Evolutionary conservation across 2,329 filamentous ascomycete genomes (phyloP).

Genomic region (Fusarium xyrophilum): DNA sequence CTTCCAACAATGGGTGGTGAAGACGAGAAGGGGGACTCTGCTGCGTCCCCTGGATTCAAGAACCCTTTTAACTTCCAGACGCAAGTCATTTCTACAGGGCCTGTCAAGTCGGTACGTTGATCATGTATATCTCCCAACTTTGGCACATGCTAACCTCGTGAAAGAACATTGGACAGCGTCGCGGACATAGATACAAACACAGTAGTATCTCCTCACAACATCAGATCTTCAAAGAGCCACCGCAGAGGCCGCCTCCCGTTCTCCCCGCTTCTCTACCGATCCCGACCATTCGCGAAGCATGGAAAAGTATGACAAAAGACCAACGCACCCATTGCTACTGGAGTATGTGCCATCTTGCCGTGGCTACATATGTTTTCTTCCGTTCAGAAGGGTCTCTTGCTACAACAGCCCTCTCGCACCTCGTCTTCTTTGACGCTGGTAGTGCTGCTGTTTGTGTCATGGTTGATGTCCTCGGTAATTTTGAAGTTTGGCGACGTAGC

Average conservation of each 20-base stretch:
- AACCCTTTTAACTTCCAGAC: constrained; percentile 97
- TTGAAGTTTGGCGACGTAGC: constrained; percentile 95
- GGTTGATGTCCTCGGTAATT: constrained; percentile 93
- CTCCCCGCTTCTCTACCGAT: constrained; percentile 91
- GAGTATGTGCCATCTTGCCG: constrained; percentile 85
- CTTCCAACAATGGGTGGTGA: constrained; percentile 30
- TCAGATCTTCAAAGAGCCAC: constrained; percentile 94
- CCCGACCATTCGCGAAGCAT: constrained; percentile 86
- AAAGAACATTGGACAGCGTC: constrained; percentile 86
- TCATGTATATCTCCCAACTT: not conserved
- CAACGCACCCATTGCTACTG: constrained; percentile 85
- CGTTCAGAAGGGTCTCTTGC: constrained; percentile 85
- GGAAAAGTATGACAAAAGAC: constrained; percentile 86
- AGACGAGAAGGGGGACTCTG: constrained; percentile 19
- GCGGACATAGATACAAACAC: constrained; percentile 97
- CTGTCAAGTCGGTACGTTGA: constrained; percentile 74
- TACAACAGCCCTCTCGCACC: constrained; percentile 88
- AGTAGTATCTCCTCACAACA: constrained; percentile 87
- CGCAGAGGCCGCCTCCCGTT: constrained; percentile 82
- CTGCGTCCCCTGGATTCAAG: constrained; percentile 44
- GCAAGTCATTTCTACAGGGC: constrained; percentile 74
- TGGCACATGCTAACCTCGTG: constrained; percentile 6
- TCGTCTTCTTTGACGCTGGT: constrained; percentile 94
- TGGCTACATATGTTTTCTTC: constrained; percentile 86
- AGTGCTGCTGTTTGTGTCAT: constrained; percentile 89